Evolutionary conservation across 2,329 filamentous ascomycete genomes (phyloP).

Genomic region (Pseudogymnoascus destructans): DNA sequence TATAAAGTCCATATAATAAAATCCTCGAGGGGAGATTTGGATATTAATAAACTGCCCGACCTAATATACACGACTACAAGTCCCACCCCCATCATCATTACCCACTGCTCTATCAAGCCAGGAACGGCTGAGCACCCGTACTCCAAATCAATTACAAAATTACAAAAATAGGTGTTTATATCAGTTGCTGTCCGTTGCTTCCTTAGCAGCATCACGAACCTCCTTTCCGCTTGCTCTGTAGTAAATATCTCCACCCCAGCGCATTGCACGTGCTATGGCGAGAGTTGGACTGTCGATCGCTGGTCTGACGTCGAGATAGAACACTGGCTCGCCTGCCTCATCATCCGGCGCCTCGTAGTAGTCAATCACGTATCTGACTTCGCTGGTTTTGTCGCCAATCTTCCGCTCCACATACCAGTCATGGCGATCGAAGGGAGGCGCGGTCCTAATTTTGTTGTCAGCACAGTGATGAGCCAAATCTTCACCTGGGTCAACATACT

Average conservation of each 20-base stretch:
- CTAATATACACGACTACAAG: neutral
- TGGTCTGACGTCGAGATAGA: slow-evolving; percentile 87
- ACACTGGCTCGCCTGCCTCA: slow-evolving; percentile 73
- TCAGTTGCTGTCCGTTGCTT: neutral
- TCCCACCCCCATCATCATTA: neutral
- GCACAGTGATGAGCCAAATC: slow-evolving; percentile 10
- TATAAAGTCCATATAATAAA: neutral
- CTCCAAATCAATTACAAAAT: slow-evolving; percentile 3
- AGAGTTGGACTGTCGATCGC: slow-evolving; percentile 70
- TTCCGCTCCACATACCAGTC: slow-evolving; percentile 87
- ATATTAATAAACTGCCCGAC: neutral
- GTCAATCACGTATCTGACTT: slow-evolving; percentile 92
- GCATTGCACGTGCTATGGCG: slow-evolving; percentile 67
- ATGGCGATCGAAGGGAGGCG: slow-evolving; percentile 88
- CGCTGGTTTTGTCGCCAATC: slow-evolving; percentile 51
- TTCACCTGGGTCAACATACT: slow-evolving; percentile 35
- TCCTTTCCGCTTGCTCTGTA: slow-evolving; percentile 34
- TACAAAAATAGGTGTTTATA: slow-evolving; percentile 1
- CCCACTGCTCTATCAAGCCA: neutral
- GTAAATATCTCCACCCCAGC: slow-evolving; percentile 92
- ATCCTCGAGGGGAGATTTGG: slow-evolving; percentile 7
- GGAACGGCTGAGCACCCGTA: neutral
- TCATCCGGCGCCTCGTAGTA: slow-evolving; percentile 82
- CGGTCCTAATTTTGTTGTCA: slow-evolving; percentile 38
- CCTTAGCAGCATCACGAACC: slow-evolving; percentile 18